A percentile compares a stretch with the other conserved stretches of the same genome.
These are phyloP conservation scores for Scutellospora calospora DNA, from an alignment of 371 early-diverging fungal species.

Conservation along the genomic window DNA sequence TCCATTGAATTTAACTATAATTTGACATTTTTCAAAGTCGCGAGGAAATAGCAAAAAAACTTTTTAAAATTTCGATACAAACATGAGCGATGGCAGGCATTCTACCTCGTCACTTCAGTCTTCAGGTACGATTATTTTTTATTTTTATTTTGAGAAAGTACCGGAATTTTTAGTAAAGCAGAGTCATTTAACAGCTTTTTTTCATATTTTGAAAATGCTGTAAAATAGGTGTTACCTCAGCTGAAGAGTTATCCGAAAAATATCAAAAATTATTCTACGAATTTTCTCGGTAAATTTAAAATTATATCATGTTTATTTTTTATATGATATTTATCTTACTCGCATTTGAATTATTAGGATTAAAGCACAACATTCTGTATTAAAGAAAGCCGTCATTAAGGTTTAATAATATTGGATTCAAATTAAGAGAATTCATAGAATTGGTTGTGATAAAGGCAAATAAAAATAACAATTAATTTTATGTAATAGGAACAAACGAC, in stretches of 20 bases:
- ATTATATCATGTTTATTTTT: neutral
- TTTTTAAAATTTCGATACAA: no score
- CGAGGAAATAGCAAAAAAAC: no score
- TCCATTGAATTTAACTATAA: no score
- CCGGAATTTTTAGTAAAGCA: neutral
- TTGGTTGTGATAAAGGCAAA: neutral
- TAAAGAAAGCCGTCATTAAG: slow-evolving; percentile 71
- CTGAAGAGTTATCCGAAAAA: slow-evolving; percentile 68
- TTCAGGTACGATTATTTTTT: slow-evolving; percentile 19
- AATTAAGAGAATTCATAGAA: neutral
- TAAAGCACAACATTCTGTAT: slow-evolving; percentile 69
- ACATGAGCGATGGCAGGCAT: slow-evolving; percentile 21
- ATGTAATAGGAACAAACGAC: slow-evolving; percentile 65
- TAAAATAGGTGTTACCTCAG: slow-evolving; percentile 28
- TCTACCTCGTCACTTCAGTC: slow-evolving; percentile 40
- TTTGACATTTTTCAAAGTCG: no score
- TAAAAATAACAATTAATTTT: neutral
- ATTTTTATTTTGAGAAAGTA: neutral
- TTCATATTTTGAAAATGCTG: neutral
- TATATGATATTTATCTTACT: neutral
- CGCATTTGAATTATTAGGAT: slow-evolving; percentile 50
- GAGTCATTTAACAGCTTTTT: neutral
- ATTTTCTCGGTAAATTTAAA: slow-evolving; percentile 62
- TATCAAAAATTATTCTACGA: slow-evolving; percentile 67
- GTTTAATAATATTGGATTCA: slow-evolving; percentile 47